Conservation (phyloP, 306 rosid genomes). For the Dryas drummondii region DNA sequence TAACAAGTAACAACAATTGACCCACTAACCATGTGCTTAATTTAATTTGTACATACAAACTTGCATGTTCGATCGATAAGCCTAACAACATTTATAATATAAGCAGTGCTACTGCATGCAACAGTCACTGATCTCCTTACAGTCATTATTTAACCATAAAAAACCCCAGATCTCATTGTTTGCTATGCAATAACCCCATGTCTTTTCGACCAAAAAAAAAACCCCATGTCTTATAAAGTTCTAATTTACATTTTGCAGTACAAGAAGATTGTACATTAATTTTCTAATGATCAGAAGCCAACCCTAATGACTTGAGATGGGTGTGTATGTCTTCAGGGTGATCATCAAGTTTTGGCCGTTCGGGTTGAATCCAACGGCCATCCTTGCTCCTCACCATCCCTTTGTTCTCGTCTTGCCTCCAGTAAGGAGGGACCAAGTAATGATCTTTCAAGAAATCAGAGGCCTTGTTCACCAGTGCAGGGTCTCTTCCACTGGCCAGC, state of each 20-base stretch:
- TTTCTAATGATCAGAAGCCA: slow-evolving; percentile 11
- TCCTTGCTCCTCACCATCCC: slow-evolving; percentile 67
- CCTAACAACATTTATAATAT: no score
- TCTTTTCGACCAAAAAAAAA: no score
- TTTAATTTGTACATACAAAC: no score
- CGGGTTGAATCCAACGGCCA: slow-evolving; percentile 84
- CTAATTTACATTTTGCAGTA: background rate
- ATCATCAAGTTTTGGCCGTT: slow-evolving; percentile 58
- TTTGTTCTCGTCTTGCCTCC: slow-evolving; percentile 84
- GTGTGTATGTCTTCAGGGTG: slow-evolving; percentile 57
- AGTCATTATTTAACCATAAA: no score
- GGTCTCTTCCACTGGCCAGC: slow-evolving; percentile 77
- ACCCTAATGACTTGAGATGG: slow-evolving; percentile 50
- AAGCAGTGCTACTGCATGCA: no score
- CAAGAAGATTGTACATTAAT: background rate
- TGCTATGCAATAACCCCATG: background rate
- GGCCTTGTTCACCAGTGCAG: slow-evolving; percentile 77
- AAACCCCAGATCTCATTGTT: no score
- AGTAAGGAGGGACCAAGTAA: slow-evolving; percentile 73
- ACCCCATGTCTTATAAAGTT: no score
- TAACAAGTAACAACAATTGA: background rate
- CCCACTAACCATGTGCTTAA: no score
- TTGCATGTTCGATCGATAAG: no score
- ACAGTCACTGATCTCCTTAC: no score
- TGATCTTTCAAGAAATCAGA: slow-evolving; percentile 78